A percentile compares a stretch with the other conserved stretches of the same genome.
Evolutionary conservation across 1,284 basidiomycete genomes (phyloP).

Genomic region (Ganoderma sinense): DNA sequence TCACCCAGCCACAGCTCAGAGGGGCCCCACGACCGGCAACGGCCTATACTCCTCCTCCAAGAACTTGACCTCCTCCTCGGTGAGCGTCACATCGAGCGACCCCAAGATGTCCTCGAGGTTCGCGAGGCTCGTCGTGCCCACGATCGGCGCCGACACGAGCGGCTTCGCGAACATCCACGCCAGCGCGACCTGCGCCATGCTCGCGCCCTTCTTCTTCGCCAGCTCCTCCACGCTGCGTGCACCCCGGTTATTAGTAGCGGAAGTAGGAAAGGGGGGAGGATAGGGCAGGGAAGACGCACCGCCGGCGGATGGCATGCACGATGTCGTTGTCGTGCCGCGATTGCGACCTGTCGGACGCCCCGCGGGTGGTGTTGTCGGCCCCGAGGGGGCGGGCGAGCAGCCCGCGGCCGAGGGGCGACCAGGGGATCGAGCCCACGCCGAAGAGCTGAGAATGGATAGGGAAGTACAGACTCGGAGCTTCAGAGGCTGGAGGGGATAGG

Average conservation of each 20-base stretch:
- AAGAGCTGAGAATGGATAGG: too few relatives aligned
- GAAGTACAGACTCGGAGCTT: too few relatives aligned
- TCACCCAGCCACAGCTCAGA: too few relatives aligned
- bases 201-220: slow-evolving; percentile 44
- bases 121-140: slow-evolving; percentile 58
- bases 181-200: slow-evolving; percentile 37
- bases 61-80: slow-evolving; percentile 7
- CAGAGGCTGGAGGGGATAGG: too few relatives aligned
- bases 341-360: slow-evolving; percentile 32
- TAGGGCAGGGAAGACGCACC: background rate
- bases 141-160: slow-evolving; percentile 59
- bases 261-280: too few relatives aligned
- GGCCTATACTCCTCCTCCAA: slow-evolving; percentile 5
- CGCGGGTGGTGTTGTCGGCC: slow-evolving; percentile 34
- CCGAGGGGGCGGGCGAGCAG: slow-evolving; percentile 43
- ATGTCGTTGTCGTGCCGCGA: slow-evolving; percentile 2
- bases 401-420: slow-evolving; percentile 50
- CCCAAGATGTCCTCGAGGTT: slow-evolving; percentile 59
- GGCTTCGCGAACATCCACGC: slow-evolving; percentile 29
- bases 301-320: background rate
- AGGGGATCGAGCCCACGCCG: slow-evolving; percentile 50
- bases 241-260: too few relatives aligned
- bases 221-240: slow-evolving; percentile 53
- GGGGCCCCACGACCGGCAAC: background rate
- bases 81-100: slow-evolving; percentile 27